These are phyloP conservation scores for Fagus crenata DNA, from an alignment of 306 rosid species.

Conservation along the genomic window DNA sequence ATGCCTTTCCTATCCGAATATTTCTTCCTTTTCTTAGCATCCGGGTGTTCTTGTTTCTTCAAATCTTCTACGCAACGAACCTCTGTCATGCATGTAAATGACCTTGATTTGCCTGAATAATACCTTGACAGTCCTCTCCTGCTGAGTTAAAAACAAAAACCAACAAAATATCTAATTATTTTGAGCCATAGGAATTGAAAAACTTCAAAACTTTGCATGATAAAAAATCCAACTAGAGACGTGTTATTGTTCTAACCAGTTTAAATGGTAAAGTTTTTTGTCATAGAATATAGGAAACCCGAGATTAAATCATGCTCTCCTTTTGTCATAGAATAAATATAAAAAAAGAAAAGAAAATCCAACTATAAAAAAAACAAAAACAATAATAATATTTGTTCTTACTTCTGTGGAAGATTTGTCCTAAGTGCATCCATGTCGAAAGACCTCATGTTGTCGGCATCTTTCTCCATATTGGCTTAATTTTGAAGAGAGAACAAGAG, in stretches of 20 bases:
- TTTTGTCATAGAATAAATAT: no score
- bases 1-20: slow-evolving; percentile 37
- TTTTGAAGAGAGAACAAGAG: slow-evolving; percentile 10
- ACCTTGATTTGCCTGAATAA: slow-evolving; percentile 82
- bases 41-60: slow-evolving; percentile 62
- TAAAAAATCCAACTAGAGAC: no score
- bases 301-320: no score
- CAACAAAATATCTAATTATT: background rate
- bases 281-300: no score
- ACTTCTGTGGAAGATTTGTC: slow-evolving; percentile 66
- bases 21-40: slow-evolving; percentile 69
- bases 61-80: slow-evolving; percentile 62
- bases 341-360: no score
- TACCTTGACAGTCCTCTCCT: slow-evolving; percentile 73
- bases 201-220: background rate
- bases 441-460: slow-evolving; percentile 43
- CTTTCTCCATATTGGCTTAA: slow-evolving; percentile 45
- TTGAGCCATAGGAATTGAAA: background rate
- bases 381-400: slow-evolving; percentile 9
- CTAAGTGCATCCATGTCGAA: slow-evolving; percentile 68
- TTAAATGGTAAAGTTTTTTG: no score
- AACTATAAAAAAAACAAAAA: background rate
- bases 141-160: slow-evolving; percentile 8
- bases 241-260: no score
- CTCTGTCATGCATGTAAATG: slow-evolving; percentile 77